These are phyloP conservation scores for Aureobasidium sp. DNA, from an alignment of 2,329 filamentous ascomycete genomes.

Conservation along the genomic window DNA sequence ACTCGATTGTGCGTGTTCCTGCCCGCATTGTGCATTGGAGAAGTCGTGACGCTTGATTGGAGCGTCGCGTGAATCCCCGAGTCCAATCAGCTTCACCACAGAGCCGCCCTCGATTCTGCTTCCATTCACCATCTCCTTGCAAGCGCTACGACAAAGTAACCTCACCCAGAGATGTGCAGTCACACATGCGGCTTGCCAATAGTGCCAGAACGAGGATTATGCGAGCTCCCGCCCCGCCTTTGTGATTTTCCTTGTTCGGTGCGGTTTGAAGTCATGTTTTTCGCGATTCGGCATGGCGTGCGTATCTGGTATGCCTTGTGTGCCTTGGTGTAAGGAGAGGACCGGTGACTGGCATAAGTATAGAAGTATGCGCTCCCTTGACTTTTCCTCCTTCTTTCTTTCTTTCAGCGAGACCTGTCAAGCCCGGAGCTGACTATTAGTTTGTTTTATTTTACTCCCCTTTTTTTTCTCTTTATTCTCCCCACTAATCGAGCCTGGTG, in stretches of 20 bases:
- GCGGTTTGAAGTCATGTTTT: neutral
- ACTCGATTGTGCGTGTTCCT: conserved; percentile 12
- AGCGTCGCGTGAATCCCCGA: neutral
- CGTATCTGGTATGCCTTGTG: conserved; percentile 4
- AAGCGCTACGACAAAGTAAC: conserved; percentile 10
- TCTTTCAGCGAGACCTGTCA: conserved; percentile 45
- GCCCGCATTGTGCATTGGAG: neutral
- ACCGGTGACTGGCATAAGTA: conserved; percentile 17
- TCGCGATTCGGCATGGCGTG: conserved; percentile 2
- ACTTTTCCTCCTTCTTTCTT: conserved; percentile 32
- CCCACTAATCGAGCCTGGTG: conserved; percentile 42
- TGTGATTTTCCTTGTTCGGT: conserved; percentile 7
- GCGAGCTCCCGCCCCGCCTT: conserved; percentile 15
- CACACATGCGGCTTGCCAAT: conserved; percentile 19
- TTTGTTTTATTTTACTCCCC: conserved; percentile 35
- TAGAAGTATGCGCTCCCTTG: conserved; percentile 18
- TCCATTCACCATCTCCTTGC: neutral
- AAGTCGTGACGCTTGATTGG: conserved; percentile 7
- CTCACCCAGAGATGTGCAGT: neutral
- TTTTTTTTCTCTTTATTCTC: conserved; percentile 31
- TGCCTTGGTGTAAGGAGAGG: neutral
- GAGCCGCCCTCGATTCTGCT: conserved; percentile 1
- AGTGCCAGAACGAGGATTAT: conserved; percentile 15
- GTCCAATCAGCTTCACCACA: conserved; percentile 13
- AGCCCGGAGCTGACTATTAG: conserved; percentile 44